Evolutionary conservation across 1,284 basidiomycete genomes (phyloP).

Genomic region (Lignosus rhinocerotis): DNA sequence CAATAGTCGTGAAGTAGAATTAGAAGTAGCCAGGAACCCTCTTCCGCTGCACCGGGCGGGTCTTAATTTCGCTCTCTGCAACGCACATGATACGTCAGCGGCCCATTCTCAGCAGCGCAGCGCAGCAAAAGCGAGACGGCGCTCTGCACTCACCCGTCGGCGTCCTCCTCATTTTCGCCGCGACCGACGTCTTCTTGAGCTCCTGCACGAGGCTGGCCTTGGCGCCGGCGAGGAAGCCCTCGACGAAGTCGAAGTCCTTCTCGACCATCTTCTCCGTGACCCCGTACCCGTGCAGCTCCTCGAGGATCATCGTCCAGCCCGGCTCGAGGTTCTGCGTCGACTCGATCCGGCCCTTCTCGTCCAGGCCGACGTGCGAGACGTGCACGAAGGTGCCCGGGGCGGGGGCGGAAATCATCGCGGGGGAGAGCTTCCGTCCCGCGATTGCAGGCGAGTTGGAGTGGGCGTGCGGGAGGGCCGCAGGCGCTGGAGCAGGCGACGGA

Average conservation of each 20-base stretch:
- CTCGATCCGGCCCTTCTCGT: constrained; percentile 67
- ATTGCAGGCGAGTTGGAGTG: neutral
- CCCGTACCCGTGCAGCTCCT: constrained; percentile 64
- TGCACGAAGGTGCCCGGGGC: constrained; percentile 80
- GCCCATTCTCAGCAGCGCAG: neutral
- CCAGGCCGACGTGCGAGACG: constrained; percentile 84
- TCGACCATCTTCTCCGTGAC: constrained; percentile 53
- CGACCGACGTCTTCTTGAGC: constrained; percentile 11
- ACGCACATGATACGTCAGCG: neutral
- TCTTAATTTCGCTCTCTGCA: neutral
- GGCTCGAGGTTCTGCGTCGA: constrained; percentile 75
- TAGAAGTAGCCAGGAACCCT: constrained; percentile 7
- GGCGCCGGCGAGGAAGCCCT: constrained; percentile 56
- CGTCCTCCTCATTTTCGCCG: neutral
- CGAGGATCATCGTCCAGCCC: constrained; percentile 70
- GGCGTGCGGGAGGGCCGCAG: neutral
- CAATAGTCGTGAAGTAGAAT: neutral
- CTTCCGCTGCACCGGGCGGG: constrained; percentile 10
- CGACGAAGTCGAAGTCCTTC: constrained; percentile 67
- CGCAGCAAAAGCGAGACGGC: no score
- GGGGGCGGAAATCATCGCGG: constrained; percentile 75
- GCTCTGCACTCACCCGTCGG: neutral
- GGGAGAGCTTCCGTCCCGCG: constrained; percentile 31
- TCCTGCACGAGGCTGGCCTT: constrained; percentile 28
- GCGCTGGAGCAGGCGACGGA: constrained; percentile 10